Base-by-base conservation (phyloP, 805 yeast genomes). In the Ogataea populi-albae region DNA sequence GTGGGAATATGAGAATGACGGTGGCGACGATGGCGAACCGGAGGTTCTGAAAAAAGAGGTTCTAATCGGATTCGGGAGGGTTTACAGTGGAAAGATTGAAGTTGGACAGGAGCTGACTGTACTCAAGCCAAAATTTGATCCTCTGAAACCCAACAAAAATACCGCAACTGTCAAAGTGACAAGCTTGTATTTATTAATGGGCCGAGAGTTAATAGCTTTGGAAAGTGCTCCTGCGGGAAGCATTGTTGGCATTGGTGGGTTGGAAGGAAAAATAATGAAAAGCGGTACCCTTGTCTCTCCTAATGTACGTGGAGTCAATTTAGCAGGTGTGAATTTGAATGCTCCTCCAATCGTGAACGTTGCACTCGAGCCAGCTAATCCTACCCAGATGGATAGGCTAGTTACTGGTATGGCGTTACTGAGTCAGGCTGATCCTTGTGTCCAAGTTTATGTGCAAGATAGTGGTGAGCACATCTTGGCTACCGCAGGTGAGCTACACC, bases 401-500 rank as follows among this genome's bases (percentile, higher is more conserved):
- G 95, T 80, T 33, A 69, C 70, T 19, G 99, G 98, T 0, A 67
- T 93, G 40, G 79, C 78, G 46, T 64, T 86, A 38, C 67, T 93
- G 26, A 79, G 89, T 35, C 81, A 80, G 47, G 91, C 97, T 1
- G 99, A 93, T 61, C 97, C 99, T 1, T 91, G 96, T 50, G 94
- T 89, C 15, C 87, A 86, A 49, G 82, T 89, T 38, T 83, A 75
- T 51, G 69, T 87, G 27, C 89, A 86, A 50, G 96, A 86, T 40
- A 78, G 81, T 6, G 99, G 99, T 38, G 99, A 93, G 61, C 85
- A 86, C 48, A 88, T 93, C 46, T 67, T 93, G 49, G 86, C 95
- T 29, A 89, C 95, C 7, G 96, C 98, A 7, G 99, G 99, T 32
- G 98, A 93, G 61, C 68, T 93, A 44, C 99, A 93, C 66, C 68